Base-by-base conservation (phyloP, 495 filamentous ascomycete genomes). In the Talaromyces wortmannii region DNA sequence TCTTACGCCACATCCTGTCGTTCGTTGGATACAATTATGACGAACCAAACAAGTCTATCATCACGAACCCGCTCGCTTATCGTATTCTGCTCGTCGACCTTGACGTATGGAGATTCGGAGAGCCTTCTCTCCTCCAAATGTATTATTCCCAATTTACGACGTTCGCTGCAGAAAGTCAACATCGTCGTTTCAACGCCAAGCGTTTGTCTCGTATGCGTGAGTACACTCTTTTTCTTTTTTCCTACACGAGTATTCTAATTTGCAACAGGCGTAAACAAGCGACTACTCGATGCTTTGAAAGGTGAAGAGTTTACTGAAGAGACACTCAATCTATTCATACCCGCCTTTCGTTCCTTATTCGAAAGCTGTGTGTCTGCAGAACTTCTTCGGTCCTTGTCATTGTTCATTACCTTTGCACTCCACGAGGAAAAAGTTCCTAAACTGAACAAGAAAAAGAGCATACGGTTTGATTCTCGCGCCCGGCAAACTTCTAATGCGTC, bases 51-150 rank as follows among this genome's bases (percentile, higher is more conserved):
- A 85, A 89, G 44, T 95, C 91, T 10, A 87, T 97, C 58, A 95
- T 98, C 67, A 88, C 92, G 58, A 98, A 98, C 63, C 91, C 94
- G 2, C 76, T 98, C 33, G 94, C 94, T 4, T 97, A 96, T 69
- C 83, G 95, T 47, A 82, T 96, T 44, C 78, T 98, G 31, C 75
- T 98, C 18, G 88, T 97, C 44, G 94, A 98, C 70, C 83, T 90
- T 60, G 92, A 97, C 59, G 82, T 87, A 40, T 98, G 94, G 94
- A 80, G 92, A 61, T 85, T 83, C 66, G 88, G 88, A 36, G 85
- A 85, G 44, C 56, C 78, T 4, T 70, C 79, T 18, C 87, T 91
- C 3, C 89, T 96, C 59, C 85, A 87, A 57, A 73, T 95, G 15
- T 98, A 96, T 68, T 97, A 96, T 71, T 82, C 84, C 31, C 94